These are phyloP conservation scores for Trichoderma citrinoviride DNA, from an alignment of 2,329 filamentous ascomycete genomes.

Conservation along the genomic window DNA sequence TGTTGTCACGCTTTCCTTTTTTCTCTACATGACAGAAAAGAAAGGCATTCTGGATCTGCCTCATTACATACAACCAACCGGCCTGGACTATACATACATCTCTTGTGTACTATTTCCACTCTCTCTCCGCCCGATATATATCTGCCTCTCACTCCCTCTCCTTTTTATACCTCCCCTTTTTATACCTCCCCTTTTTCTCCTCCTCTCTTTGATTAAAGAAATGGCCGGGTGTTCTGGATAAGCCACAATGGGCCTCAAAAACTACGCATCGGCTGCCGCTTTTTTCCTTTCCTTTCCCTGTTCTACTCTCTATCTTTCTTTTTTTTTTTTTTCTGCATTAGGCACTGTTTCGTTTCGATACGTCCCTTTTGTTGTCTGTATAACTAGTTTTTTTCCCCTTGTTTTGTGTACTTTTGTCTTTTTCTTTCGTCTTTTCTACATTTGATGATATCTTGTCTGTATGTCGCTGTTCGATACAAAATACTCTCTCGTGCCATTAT, in stretches of 20 bases:
- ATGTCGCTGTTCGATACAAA: slow-evolving; percentile 3
- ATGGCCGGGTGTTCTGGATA: slow-evolving; percentile 40
- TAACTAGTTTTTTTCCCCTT: too few species aligned
- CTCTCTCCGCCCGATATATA: neutral
- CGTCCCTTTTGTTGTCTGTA: too few species aligned
- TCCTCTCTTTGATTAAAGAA: slow-evolving; percentile 11
- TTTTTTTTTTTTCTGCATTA: too few species aligned
- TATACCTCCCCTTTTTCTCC: neutral
- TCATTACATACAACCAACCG: neutral
- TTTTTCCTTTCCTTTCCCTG: neutral
- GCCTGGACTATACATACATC: neutral
- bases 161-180: neutral
- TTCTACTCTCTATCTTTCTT: too few species aligned
- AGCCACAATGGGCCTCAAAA: slow-evolving; percentile 19
- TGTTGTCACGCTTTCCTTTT: neutral
- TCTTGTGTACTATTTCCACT: neutral
- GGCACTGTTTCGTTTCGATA: too few species aligned
- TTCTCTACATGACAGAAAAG: neutral
- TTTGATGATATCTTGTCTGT: slow-evolving; percentile 10
- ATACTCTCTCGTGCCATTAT: neutral
- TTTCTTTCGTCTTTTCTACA: neutral
- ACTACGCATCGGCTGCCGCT: slow-evolving; percentile 16
- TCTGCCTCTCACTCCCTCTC: too few species aligned
- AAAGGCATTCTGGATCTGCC: neutral
- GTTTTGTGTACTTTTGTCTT: neutral